Evolutionary conservation across 73 alveolate species (phyloP), one percentile per base, ranked within the genome.

Genomic region (Paramecium sonneborni): DNA sequence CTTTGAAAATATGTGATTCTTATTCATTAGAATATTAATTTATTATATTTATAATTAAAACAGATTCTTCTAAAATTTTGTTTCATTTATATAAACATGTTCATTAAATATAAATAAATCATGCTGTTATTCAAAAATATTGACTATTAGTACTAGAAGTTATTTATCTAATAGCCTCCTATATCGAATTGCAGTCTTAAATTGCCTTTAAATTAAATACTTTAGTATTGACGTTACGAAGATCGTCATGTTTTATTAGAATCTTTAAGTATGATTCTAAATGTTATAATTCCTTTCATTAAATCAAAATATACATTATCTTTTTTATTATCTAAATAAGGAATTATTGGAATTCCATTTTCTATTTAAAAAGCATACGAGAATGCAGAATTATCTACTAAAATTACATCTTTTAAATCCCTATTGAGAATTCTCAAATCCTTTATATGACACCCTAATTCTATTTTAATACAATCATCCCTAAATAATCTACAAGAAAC

Each of bases 301-400:
- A 2, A n/a, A n/a, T n/a, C n/a, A n/a, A 8, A 11, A 34, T 15
- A 11, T 52, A 69, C 94, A 84, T 69, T 92, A 86, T 96, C 99
- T 30, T 92, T 95, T 87, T 94, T 96, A 43, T 95, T 95, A 68
- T 96, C 99, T 91, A 92, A 86, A 92, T 93, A 96, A 24, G 99
- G 98, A 57, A 96, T 96, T 6, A 96, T 96, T 5, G 99, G 99
- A 20, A 96, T 96, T 41, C 99, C 99, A 92, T 96, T 96, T 26
- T 95, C 95, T 15, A 96, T 88, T 89, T 95, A 92, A 72, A 92
- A 96, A 9, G 97, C 96, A 92, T 94, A 96, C 3, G 98, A 96
- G 46, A 94, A 93, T 62, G 96, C 98, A 6, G 99, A 96, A 68
- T 96, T 95, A 84, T 96, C 99, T 5, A 96, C 96, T 11, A 96